Conservation (phyloP, 768 basidiomycete species). For the Epithele typhae region DNA sequence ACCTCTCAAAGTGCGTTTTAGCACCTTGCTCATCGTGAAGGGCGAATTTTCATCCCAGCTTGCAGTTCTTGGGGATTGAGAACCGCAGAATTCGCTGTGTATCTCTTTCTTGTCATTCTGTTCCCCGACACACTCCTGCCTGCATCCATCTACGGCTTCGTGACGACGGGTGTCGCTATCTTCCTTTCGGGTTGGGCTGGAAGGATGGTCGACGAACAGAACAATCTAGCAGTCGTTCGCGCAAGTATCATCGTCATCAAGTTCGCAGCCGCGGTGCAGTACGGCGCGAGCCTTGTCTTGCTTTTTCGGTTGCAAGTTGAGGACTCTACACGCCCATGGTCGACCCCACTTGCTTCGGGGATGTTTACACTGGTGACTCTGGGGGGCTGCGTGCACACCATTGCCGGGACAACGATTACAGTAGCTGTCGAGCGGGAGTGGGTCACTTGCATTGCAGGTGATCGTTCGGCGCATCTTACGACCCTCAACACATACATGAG, state of each 20-base stretch:
- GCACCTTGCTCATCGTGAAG: too few species aligned
- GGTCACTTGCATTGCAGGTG: constrained; percentile 39
- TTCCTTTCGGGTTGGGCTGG: constrained; percentile 40
- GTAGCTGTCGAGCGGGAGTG: constrained; percentile 50
- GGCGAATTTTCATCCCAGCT: not conserved
- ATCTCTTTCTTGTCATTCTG: constrained; percentile 37
- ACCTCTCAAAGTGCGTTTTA: constrained; percentile 23
- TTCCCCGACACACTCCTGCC: constrained; percentile 43
- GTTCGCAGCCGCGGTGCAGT: constrained; percentile 29
- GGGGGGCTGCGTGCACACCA: constrained; percentile 31
- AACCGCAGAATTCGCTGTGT: constrained; percentile 38
- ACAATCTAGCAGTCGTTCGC: constrained; percentile 36
- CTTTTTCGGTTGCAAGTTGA: constrained; percentile 12
- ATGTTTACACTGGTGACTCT: constrained; percentile 33
- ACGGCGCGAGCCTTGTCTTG: constrained; percentile 30
- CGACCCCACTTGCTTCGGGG: constrained; percentile 19
- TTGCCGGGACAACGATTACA: constrained; percentile 38
- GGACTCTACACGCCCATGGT: constrained; percentile 6
- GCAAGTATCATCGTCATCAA: constrained; percentile 38
- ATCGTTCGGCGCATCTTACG: constrained; percentile 31
- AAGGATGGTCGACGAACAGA: constrained; percentile 35
- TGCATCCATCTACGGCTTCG: constrained; percentile 44
- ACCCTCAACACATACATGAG: constrained; percentile 40
- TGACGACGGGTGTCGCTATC: constrained; percentile 35
- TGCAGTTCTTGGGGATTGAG: constrained; percentile 29